Percentiles rank a stretch among this genome's conserved stretches.
Conservation (phyloP, 1,284 basidiomycete species). For the Ceratobasidium sp. region DNA sequence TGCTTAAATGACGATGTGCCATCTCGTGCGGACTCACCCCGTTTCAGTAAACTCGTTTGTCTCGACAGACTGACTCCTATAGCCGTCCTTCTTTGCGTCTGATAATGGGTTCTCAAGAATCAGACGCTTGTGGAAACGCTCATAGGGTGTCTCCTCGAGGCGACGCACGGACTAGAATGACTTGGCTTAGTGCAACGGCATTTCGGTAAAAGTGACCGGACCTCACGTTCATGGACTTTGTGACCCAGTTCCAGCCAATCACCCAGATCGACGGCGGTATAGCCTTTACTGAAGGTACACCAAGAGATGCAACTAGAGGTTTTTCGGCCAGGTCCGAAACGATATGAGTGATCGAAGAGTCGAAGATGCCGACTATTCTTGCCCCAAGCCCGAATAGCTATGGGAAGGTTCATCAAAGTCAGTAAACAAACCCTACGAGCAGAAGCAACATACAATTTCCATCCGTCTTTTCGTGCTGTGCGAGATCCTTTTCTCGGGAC, state of each 20-base stretch:
- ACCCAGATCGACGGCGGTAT: conserved; percentile 42
- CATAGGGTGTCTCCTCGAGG: conserved; percentile 41
- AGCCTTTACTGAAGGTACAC: conserved; percentile 23
- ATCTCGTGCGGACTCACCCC: conserved; percentile 29
- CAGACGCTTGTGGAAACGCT: conserved; percentile 38
- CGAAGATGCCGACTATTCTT: conserved; percentile 35
- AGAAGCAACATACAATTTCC: conserved; percentile 38
- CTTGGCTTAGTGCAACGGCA: conserved; percentile 5
- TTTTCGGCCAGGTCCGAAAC: conserved; percentile 41
- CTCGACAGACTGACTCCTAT: conserved; percentile 36
- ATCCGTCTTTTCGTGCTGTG: conserved; percentile 41
- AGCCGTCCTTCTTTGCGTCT: conserved; percentile 19
- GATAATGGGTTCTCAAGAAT: conserved; percentile 26
- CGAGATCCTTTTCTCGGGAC: conserved; percentile 39
- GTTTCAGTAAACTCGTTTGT: conserved; percentile 37
- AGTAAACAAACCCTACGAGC: not conserved
- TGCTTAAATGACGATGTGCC: conserved; percentile 21
- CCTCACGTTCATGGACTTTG: conserved; percentile 40
- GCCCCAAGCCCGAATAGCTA: conserved; percentile 33
- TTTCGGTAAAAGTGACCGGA: conserved; percentile 1
- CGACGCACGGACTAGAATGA: conserved; percentile 27
- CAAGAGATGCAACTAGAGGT: conserved; percentile 21
- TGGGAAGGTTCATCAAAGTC: not conserved
- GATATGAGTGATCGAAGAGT: conserved; percentile 34
- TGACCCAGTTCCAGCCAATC: conserved; percentile 38